These are phyloP conservation scores for Trichosporon coremiiforme DNA, from an alignment of 1,284 basidiomycete species.

Conservation along the genomic window DNA sequence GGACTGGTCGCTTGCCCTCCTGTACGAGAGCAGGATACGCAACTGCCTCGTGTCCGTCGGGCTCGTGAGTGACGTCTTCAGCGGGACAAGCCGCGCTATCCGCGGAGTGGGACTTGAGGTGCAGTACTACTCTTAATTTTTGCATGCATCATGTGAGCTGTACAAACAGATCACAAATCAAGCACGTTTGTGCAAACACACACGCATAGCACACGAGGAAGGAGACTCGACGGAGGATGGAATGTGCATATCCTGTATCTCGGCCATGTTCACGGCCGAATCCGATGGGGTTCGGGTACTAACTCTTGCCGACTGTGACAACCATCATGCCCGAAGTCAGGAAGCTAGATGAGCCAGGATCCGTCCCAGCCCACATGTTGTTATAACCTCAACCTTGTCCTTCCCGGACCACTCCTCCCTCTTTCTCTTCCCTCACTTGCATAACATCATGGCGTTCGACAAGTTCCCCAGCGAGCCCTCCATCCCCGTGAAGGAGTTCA, in stretches of 20 bases:
- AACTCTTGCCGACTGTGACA: conserved; percentile 7
- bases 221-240: neutral
- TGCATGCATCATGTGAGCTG: conserved; percentile 9
- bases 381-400: neutral
- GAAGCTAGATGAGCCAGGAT: neutral
- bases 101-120: conserved; percentile 85
- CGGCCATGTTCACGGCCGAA: neutral
- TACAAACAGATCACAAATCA: neutral
- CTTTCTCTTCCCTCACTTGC: neutral
- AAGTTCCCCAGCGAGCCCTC: conserved; percentile 38
- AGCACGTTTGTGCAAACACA: neutral
- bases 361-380: neutral
- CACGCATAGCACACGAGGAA: neutral
- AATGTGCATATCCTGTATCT: neutral
- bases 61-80: conserved; percentile 82
- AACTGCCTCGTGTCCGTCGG: conserved; percentile 88
- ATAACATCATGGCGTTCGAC: conserved; percentile 31
- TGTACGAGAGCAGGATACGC: conserved; percentile 91
- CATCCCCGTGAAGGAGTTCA: conserved; percentile 42
- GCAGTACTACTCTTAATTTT: conserved; percentile 72
- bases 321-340: neutral
- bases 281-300: conserved; percentile 15
- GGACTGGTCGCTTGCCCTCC: conserved; percentile 79
- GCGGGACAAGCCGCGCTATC: conserved; percentile 72
- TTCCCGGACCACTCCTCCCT: neutral